Evolutionary conservation across 768 basidiomycete genomes (phyloP), one percentile per base, ranked within the genome.

Genomic region (Hypsizygus marmoreus): DNA sequence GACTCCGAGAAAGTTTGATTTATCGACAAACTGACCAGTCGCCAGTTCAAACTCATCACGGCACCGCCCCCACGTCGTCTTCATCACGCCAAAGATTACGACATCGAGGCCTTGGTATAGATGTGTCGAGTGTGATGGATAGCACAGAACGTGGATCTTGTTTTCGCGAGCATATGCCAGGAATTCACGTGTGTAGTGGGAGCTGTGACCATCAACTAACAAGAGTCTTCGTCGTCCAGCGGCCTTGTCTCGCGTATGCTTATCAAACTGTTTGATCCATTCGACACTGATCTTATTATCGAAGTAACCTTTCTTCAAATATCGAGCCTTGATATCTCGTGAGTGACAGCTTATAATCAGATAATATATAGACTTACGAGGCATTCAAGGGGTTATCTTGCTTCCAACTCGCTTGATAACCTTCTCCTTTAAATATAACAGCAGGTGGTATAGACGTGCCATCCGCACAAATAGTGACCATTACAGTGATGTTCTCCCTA

Each of bases 51-150:
- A 40, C 16, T 42, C 43, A 24, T 62, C 54, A 7, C 33, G 47
- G n/a, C 54, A 51, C 50, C 58, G n/a, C 13, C 26, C 7, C 39
- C 39, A 29, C 16, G 19, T n/a, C n/a, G n/a, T 49, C 51, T 76
- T 74, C 62, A 74, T 59, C 30, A 31, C 55, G n/a, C 58, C 63
- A 52, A 75, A 75, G 47, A 68, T 69, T 1, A 70, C 65, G 25
- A 75, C 70, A 55, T 75, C 71, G 25, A 75, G 67, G 12, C 73
- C 71, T 54, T 76, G 73, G 6, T 71, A 58, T 1, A 63, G 61
- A 56, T 74, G 69, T 0, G 70, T 73, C 43, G 65, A 67, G 39
- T 72, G 69, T 14, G 68, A 50, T 40, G 67, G 72, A 50, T 73
- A 74, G 13, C 62, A 64, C 9, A 67, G 53, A n/a, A 74, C 45